Conservation (phyloP, 306 rosid species). For the Datisca glomerata region DNA sequence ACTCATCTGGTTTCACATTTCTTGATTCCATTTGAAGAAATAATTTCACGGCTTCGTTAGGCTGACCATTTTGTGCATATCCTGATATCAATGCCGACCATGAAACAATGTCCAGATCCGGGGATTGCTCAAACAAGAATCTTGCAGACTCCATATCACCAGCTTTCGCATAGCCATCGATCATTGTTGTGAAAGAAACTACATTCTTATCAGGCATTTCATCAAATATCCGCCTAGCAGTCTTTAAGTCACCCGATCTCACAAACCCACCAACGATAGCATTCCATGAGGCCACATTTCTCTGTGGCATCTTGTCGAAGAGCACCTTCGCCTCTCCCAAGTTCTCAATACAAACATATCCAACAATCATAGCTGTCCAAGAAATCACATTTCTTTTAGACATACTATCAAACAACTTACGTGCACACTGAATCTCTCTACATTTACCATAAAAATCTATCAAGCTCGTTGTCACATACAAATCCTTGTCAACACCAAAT, state of each 20-base stretch:
- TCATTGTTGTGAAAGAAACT: conserved; percentile 57
- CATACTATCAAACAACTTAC: conserved; percentile 45
- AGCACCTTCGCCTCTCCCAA: conserved; percentile 19
- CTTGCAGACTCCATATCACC: conserved; percentile 63
- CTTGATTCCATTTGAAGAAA: conserved; percentile 45
- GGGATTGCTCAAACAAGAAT: conserved; percentile 37
- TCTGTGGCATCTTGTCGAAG: conserved; percentile 24
- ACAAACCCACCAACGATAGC: conserved; percentile 33
- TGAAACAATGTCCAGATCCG: conserved; percentile 38
- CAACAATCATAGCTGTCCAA: conserved; percentile 30
- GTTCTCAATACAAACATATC: conserved; percentile 18
- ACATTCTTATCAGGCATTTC: conserved; percentile 58
- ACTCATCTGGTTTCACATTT: conserved; percentile 57
- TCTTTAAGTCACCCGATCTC: conserved; percentile 37
- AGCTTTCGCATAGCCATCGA: conserved; percentile 66
- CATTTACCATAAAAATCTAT: conserved; percentile 61
- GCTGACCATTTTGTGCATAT: conserved; percentile 53
- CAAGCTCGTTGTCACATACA: conserved; percentile 54
- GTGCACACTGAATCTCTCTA: conserved; percentile 32
- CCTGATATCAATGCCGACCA: conserved; percentile 74
- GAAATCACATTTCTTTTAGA: conserved; percentile 14
- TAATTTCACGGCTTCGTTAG: conserved; percentile 34
- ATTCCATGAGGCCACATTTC: conserved; percentile 28
- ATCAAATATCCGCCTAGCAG: conserved; percentile 45
- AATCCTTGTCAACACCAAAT: conserved; percentile 40